phyloP scores from a whole-genome alignment of 1,284 basidiomycete species.

The Fomitopsis palustris region DNA sequence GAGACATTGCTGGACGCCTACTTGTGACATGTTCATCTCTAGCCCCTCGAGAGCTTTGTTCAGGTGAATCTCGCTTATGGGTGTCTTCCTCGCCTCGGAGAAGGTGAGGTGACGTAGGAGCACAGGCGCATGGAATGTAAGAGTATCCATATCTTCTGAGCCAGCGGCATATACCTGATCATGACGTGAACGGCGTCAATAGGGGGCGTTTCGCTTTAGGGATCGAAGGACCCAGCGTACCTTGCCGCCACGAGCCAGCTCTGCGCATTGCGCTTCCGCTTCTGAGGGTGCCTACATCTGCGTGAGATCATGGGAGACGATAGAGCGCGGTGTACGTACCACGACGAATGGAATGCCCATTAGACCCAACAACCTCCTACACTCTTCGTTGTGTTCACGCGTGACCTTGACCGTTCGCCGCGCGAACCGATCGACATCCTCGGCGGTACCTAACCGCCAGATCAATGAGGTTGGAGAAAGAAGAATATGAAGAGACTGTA shows the following conservation, averaged over 20 bases:
- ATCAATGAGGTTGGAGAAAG: not conserved
- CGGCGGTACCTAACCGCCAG: conserved; percentile 59
- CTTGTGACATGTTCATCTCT: conserved; percentile 89
- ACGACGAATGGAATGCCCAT: conserved; percentile 98
- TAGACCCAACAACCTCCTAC: conserved; percentile 79
- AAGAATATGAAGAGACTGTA: not conserved
- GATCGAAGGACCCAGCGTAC: conserved; percentile 32
- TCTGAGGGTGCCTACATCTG: conserved; percentile 87
- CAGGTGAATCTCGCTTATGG: conserved; percentile 93
- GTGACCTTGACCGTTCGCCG: conserved; percentile 95
- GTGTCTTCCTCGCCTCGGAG: conserved; percentile 97
- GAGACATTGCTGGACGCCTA: conserved; percentile 27
- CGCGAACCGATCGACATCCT: conserved; percentile 90
- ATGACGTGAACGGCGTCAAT: not conserved
- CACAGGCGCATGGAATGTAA: conserved; percentile 92
- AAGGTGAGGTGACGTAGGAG: conserved; percentile 96
- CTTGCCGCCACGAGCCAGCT: conserved; percentile 93
- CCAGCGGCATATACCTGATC: conserved; percentile 90
- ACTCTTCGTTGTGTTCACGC: conserved; percentile 95
- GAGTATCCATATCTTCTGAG: conserved; percentile 99
- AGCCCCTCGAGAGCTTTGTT: conserved; percentile 84
- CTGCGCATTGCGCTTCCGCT: conserved; percentile 98
- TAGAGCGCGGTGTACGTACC: conserved; percentile 40
- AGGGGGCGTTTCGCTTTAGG: not conserved
- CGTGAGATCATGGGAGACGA: not conserved